phyloP scores from a whole-genome alignment of 148 eudicot species.

The Salicornia ramosissima region DNA sequence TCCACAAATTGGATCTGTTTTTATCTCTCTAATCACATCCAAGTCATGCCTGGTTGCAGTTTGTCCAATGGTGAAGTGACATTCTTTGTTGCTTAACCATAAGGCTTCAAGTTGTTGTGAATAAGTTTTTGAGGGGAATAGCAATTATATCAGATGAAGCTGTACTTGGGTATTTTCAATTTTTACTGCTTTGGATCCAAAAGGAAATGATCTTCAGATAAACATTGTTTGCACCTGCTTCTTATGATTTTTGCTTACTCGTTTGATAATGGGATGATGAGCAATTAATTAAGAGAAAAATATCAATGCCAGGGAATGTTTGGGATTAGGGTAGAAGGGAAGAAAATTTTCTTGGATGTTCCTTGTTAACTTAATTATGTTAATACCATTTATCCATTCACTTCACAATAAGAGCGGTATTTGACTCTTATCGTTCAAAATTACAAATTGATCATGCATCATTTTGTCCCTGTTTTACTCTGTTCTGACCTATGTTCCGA shows the following conservation, averaged over 20 bases:
- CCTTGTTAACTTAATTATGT: not conserved
- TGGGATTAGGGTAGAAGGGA: not conserved
- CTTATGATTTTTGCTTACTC: not conserved
- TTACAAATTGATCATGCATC: not conserved
- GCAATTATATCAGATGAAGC: too few species aligned
- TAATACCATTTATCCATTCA: not conserved
- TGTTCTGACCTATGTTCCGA: constrained; percentile 14
- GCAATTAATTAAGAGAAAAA: not conserved
- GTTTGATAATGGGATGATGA: not conserved
- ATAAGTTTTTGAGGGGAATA: too few species aligned
- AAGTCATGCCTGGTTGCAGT: not conserved
- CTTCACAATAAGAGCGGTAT: too few species aligned
- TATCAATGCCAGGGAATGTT: not conserved
- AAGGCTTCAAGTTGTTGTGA: not conserved
- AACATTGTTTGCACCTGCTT: not conserved
- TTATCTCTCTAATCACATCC: constrained; percentile 7
- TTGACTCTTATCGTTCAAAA: not conserved
- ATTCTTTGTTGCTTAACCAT: constrained; percentile 1
- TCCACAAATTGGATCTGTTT: not conserved
- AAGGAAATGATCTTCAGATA: too few species aligned
- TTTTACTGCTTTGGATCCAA: not conserved
- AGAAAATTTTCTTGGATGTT: not conserved
- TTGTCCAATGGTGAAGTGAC: not conserved
- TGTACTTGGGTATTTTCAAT: not conserved
- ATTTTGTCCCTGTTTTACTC: not conserved